These are phyloP conservation scores for Sphaerulina vaccinii DNA, from an alignment of 2,329 filamentous ascomycete species.

Conservation along the genomic window DNA sequence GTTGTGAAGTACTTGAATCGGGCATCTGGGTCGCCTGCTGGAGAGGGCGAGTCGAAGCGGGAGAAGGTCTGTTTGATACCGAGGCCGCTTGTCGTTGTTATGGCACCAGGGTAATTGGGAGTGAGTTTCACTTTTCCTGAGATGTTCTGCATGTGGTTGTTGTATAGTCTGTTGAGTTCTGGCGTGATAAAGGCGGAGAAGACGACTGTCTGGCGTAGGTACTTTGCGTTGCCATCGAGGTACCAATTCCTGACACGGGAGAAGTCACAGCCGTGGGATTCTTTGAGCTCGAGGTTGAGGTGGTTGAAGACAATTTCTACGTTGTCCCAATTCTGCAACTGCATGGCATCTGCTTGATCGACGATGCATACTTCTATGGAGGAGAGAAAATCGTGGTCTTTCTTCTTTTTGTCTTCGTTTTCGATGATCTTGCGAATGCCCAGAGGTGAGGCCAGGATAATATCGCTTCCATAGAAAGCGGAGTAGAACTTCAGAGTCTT, in stretches of 20 bases:
- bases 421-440: conserved; percentile 89
- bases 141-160: conserved; percentile 74
- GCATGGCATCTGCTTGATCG: conserved; percentile 86
- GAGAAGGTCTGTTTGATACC: conserved; percentile 84
- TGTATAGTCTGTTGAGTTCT: conserved; percentile 78
- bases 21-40: conserved; percentile 76
- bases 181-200: conserved; percentile 82
- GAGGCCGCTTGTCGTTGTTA: conserved; percentile 52
- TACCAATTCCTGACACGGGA: conserved; percentile 88
- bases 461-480: conserved; percentile 94
- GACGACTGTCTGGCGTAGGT: conserved; percentile 82
- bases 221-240: conserved; percentile 77
- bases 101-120: conserved; percentile 65
- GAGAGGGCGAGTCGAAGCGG: conserved; percentile 70
- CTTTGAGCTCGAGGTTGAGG: conserved; percentile 81
- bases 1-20: conserved; percentile 89
- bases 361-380: conserved; percentile 89
- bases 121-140: conserved; percentile 75
- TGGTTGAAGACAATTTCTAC: conserved; percentile 88
- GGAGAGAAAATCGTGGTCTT: conserved; percentile 86
- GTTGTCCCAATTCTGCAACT: conserved; percentile 99
- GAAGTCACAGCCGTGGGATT: conserved; percentile 86
- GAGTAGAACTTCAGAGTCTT: conserved; percentile 95
- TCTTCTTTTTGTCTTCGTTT: conserved; percentile 66
- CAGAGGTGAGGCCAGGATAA: conserved; percentile 86